Base-by-base conservation (phyloP, 2,329 filamentous ascomycete genomes). In the Bimuria novae-zelandiae region DNA sequence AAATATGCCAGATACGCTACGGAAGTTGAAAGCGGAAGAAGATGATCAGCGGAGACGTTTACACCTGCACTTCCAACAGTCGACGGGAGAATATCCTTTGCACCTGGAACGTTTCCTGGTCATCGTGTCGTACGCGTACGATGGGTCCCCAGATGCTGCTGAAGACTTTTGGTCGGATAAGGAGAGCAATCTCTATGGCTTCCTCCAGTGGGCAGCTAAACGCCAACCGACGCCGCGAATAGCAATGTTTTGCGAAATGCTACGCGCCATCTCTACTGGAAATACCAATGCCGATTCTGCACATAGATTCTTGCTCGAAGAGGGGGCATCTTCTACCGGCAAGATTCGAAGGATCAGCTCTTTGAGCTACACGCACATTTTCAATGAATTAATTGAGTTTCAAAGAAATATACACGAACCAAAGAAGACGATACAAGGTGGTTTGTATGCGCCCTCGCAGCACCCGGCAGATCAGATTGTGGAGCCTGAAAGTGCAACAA, bases 151-250 rank as follows among this genome's bases (percentile, higher is more conserved):
- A 14, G 90, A 96, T 46, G 89, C 91, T 22, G 90, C 92, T 8
- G 85, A 90, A 66, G 89, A 87, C 27, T 97, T 97, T 63, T 99
- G 94, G 94, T 84, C 84, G 27, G 92, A 97, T 68, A 86, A 89
- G 1, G 94, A 99, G 65, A 92, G 92, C 68, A 96, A 97, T 62
- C 79, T 99, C 27, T 90, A 92, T 57, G 94, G 94, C 0, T 99
- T 99, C 70, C 82, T 99, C 70, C 90, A 96, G 59, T 99, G 94
- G 94, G 90, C 92, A n/a, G 96, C 94, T 3, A 88, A 91, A 62
- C 84, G 94, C 64, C 92, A 96, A 55, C 96, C 95, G 0, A 97
- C 95, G 0, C 94, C 94, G n/a, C 83, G 96, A 21, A 92, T 96
- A 54, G 94, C 91, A 56, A 92, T 93, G 11, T 99, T 97, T 64